phyloP scores from a whole-genome alignment of 768 basidiomycete genomes.

The Crepidotus variabilis region DNA sequence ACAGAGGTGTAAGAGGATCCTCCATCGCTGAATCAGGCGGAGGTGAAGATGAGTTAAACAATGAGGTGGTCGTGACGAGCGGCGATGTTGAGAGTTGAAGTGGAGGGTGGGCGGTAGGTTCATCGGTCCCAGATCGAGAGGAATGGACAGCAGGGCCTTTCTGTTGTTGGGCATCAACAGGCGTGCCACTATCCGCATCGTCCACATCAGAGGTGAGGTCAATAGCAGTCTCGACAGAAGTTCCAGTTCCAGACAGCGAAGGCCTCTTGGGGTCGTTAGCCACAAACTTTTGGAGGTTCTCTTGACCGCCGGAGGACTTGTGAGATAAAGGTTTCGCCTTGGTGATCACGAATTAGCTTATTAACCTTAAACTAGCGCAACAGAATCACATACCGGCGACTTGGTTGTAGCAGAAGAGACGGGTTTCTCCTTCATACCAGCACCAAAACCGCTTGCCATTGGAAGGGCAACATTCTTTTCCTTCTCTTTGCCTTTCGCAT shows the following conservation, averaged over 20 bases:
- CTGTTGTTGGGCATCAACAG: not conserved
- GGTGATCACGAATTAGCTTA: not conserved
- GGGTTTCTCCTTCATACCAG: not conserved
- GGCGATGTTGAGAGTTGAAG: not conserved
- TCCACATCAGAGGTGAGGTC: constrained; percentile 5
- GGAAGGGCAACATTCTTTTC: not conserved
- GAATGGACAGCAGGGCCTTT: not conserved
- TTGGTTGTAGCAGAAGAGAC: not conserved
- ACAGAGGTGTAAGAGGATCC: not conserved
- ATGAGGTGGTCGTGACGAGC: not conserved
- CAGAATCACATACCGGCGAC: not conserved
- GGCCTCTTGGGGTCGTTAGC: not conserved
- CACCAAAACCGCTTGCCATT: not conserved
- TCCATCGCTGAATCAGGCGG: not conserved
- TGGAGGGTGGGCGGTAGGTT: not conserved
- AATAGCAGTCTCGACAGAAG: not conserved
- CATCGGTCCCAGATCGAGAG: not conserved
- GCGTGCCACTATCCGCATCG: not conserved
- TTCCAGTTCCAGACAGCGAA: too few species aligned
- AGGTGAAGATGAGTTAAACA: not conserved
- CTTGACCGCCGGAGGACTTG: not conserved
- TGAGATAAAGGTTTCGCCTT: not conserved
- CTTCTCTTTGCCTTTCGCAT: not conserved
- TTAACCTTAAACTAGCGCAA: not conserved
- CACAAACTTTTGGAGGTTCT: not conserved